A percentile compares a stretch with the other conserved stretches of the same genome.
Conservation (phyloP, 352 stramenopile species). For the Globisporangium viniferum region DNA sequence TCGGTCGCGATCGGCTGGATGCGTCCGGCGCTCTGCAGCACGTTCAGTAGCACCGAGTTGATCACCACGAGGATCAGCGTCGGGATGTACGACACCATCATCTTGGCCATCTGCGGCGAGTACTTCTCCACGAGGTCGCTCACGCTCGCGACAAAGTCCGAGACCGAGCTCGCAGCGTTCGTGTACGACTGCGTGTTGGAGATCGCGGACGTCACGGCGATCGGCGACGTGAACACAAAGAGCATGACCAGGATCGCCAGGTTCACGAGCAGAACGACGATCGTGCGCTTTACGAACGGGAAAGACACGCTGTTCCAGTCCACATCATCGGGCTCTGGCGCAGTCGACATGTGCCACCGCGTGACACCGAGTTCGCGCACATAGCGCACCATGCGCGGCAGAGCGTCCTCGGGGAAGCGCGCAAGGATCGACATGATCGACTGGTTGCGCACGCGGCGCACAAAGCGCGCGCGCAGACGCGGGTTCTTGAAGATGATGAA, state of each 20-base stretch:
- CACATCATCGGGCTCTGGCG: slow-evolving; percentile 79
- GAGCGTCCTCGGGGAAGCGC: slow-evolving; percentile 58
- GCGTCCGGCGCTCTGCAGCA: slow-evolving; percentile 71
- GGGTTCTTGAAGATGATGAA: slow-evolving; percentile 84
- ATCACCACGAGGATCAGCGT: slow-evolving; percentile 88
- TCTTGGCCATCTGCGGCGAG: slow-evolving; percentile 78
- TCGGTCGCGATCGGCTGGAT: slow-evolving; percentile 85
- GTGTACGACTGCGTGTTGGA: slow-evolving; percentile 66
- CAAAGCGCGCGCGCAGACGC: slow-evolving; percentile 68
- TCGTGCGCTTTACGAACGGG: slow-evolving; percentile 75
- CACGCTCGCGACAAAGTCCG: slow-evolving; percentile 60
- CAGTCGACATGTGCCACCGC: slow-evolving; percentile 69
- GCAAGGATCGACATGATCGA: slow-evolving; percentile 76
- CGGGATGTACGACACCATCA: slow-evolving; percentile 75
- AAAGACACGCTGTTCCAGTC: slow-evolving; percentile 86
- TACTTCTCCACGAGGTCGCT: slow-evolving; percentile 53
- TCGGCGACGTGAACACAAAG: slow-evolving; percentile 78
- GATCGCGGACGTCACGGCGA: slow-evolving; percentile 82
- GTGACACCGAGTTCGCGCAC: slow-evolving; percentile 79
- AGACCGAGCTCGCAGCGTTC: slow-evolving; percentile 57
- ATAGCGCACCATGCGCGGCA: slow-evolving; percentile 63
- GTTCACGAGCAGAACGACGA: slow-evolving; percentile 71
- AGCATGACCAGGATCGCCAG: slow-evolving; percentile 72
- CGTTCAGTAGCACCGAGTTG: slow-evolving; percentile 83
- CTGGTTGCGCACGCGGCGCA: slow-evolving; percentile 66